Evolutionary conservation across 345 rosid genomes (phyloP).

Genomic region (Citrus hindsii): DNA sequence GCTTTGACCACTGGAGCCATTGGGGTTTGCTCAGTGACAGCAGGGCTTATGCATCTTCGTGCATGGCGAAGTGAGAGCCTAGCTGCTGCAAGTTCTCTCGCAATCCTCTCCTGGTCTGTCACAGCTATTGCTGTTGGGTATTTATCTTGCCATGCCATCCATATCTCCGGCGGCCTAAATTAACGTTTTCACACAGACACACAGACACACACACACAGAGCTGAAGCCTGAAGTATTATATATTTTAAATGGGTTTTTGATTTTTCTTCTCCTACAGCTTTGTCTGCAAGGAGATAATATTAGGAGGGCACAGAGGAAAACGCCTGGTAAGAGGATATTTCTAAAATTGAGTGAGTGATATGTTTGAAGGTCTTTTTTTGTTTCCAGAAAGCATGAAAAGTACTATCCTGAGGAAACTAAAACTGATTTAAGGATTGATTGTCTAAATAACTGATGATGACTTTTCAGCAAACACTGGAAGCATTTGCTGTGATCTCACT

Average conservation of each 20-base stretch:
- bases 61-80: constrained; percentile 22
- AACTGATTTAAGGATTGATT: background rate
- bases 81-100: constrained; percentile 25
- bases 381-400: background rate
- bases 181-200: no score
- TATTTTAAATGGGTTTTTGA: background rate
- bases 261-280: constrained; percentile 1
- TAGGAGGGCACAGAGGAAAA: constrained; percentile 40
- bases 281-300: constrained; percentile 32
- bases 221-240: no score
- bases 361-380: background rate
- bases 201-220: no score
- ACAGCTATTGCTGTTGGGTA: constrained; percentile 43
- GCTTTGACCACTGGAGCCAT: constrained; percentile 4
- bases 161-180: no score
- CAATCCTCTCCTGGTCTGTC: constrained; percentile 18
- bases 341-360: background rate
- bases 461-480: constrained; percentile 37
- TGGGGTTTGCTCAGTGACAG: constrained; percentile 20
- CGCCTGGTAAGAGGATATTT: constrained; percentile 24
- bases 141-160: no score
- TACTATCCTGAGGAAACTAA: background rate
- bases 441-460: background rate
- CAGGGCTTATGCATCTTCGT: constrained; percentile 26
- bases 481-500: constrained; percentile 23